Evolutionary conservation across 441 rosid genomes (phyloP), one percentile per base, ranked within the genome.

Genomic region (Hura crepitans): DNA sequence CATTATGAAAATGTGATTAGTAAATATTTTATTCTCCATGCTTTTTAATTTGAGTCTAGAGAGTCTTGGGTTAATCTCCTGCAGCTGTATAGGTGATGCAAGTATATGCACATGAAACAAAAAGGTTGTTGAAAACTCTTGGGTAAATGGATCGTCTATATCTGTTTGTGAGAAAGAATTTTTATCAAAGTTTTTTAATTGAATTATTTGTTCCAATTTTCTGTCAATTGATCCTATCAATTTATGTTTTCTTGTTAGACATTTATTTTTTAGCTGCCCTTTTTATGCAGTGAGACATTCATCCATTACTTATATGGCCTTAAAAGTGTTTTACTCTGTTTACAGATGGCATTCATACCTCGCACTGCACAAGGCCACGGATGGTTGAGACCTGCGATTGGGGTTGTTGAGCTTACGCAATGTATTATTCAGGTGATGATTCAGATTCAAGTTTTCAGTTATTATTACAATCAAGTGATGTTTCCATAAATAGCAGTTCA

Each of bases 351-450:
- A 13, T 81, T 95, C 75, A 79, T 85, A 72, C 98, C 99, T 4
- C 97, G 92, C 43, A 89, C 89, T 66, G 78, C 91, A 23, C 96
- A 86, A 80, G 97, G 95, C 62, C 96, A 88, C 85, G 99, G 99
- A 79, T 92, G 99, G 99, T 84, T 92, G 77, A 90, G 99, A 78
- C 99, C 99, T 76, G 98, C 97, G 35, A 74, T 81, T 56, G 99
- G 97, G 74, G 96, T 95, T 65, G 81, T 85, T 76, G 99, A 95
- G 79, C 97, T 95, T 67, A 92, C 97, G 72, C 99, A 95, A 70
- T 92, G 97, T 71, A 83, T 95, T 77, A 83, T 89, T 83, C 98
- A 95, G 99, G 99, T 92, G 72, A 71, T 25, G 46, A 59, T 68
- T 68, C 60, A 57, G 45, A 73, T 49, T n/a, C 28, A 14, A 39